Percentiles rank a stretch among this genome's conserved stretches.
Conservation (phyloP, 345 rosid species). For the Arabidopsis thaliana region TAIR10.1 NC_003070.9:18936501-18937000, state of each 20-base stretch:
- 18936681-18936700: constrained; percentile 1
- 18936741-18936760: constrained; percentile 39
- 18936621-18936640: constrained; percentile 62
- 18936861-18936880: neutral
- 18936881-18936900: constrained; percentile 30
- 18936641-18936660: constrained; percentile 24
- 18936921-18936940: constrained; percentile 92
- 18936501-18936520: neutral
- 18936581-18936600: constrained; percentile 77
- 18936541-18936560: constrained; percentile 96
- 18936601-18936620: constrained; percentile 72
- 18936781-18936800: constrained; percentile 96
- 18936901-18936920: constrained; percentile 95
- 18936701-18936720: constrained; percentile 34
- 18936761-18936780: constrained; percentile 59
- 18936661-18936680: neutral
- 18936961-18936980: neutral
- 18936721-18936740: constrained; percentile 80
- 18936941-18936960: constrained; percentile 92
- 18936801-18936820: constrained; percentile 96
- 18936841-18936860: neutral
- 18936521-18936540: constrained; percentile 33
- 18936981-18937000: constrained; percentile 1
- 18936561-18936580: constrained; percentile 91
- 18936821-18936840: constrained; percentile 2